phyloP scores from a whole-genome alignment of 2,329 filamentous ascomycete genomes.

The Exophiala sp. region DNA sequence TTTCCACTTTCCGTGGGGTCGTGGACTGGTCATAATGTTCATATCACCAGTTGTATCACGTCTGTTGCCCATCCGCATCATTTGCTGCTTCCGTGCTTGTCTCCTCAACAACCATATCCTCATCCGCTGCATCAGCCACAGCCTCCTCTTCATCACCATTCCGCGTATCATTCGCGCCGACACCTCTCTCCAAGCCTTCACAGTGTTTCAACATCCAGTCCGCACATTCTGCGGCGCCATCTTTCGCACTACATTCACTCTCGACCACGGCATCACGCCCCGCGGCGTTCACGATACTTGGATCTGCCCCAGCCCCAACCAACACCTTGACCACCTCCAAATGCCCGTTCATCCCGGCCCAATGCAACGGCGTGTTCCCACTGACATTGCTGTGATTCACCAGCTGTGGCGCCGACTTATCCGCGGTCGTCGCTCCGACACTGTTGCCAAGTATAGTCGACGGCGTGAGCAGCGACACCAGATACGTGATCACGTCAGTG shows the following conservation, averaged over 20 bases:
- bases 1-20: no score
- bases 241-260: conserved; percentile 53
- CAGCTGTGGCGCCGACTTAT: conserved; percentile 16
- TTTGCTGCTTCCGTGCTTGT: not conserved
- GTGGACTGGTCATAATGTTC: no score
- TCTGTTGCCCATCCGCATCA: not conserved
- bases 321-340: conserved; percentile 74
- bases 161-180: not conserved
- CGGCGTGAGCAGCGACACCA: conserved; percentile 19
- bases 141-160: conserved; percentile 9
- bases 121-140: not conserved
- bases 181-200: conserved; percentile 22
- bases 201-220: conserved; percentile 30
- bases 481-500: conserved; percentile 54
- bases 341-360: conserved; percentile 88
- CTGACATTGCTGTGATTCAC: conserved; percentile 64
- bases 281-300: conserved; percentile 73
- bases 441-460: not conserved
- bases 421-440: conserved; percentile 32
- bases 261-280: conserved; percentile 74
- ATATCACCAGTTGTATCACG: not conserved
- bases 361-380: conserved; percentile 90
- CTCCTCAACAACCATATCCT: not conserved
- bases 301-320: conserved; percentile 71
- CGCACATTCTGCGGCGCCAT: conserved; percentile 23